Conservation (phyloP, 805 yeast species). For the Starmera pachycereana region DNA sequence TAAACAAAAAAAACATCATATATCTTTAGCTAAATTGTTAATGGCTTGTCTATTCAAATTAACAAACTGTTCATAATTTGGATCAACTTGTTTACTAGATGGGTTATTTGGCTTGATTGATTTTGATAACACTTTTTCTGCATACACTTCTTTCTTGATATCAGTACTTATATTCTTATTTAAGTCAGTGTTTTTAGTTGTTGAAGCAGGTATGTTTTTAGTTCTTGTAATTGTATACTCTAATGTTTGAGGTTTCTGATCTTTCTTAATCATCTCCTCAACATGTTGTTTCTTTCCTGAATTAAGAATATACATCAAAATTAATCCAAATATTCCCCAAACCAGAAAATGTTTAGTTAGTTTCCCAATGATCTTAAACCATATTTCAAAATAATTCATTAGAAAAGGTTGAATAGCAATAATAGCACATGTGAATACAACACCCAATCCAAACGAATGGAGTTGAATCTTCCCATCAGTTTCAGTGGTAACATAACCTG, state of each 20-base stretch:
- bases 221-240: slow-evolving; percentile 11
- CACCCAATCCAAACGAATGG: slow-evolving; percentile 17
- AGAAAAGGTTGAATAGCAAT: slow-evolving; percentile 16
- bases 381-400: slow-evolving; percentile 12
- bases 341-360: slow-evolving; percentile 11
- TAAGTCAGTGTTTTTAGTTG: neutral
- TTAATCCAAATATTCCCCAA: slow-evolving; percentile 10
- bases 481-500: slow-evolving; percentile 13
- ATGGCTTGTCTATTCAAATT: slow-evolving; percentile 4
- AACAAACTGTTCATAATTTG: slow-evolving; percentile 12
- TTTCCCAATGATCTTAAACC: slow-evolving; percentile 12
- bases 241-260: slow-evolving; percentile 6
- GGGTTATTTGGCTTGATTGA: neutral
- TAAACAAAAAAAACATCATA: too few relatives aligned
- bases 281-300: slow-evolving; percentile 1
- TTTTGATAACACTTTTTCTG: neutral
- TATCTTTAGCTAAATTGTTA: neutral
- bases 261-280: neutral
- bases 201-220: neutral
- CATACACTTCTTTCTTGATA: neutral
- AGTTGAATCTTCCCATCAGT: slow-evolving; percentile 17
- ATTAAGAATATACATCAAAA: slow-evolving; percentile 9
- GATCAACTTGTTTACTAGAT: neutral
- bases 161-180: neutral
- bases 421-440: slow-evolving; percentile 7